These are phyloP conservation scores for Annulohypoxylon bovei DNA, from an alignment of 495 filamentous ascomycete genomes.

Conservation along the genomic window DNA sequence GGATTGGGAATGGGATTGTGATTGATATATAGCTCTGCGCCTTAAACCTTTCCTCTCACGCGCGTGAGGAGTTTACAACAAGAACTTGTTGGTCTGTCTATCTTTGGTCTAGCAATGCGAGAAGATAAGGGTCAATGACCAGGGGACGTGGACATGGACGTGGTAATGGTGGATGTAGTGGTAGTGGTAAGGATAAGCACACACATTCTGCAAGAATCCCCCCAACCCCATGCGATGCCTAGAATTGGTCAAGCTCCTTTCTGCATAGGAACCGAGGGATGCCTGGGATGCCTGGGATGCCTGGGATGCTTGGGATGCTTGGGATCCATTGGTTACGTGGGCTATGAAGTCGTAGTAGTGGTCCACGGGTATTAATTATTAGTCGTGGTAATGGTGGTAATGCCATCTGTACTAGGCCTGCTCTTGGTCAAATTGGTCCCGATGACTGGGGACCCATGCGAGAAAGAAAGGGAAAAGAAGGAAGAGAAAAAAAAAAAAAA, in stretches of 20 bases:
- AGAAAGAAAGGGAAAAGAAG: slow-evolving; percentile 2
- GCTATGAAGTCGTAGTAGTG: neutral
- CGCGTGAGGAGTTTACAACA: slow-evolving; percentile 24
- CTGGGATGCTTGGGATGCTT: slow-evolving; percentile 6
- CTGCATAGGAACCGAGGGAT: slow-evolving; percentile 36
- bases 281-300: neutral
- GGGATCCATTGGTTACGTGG: slow-evolving; percentile 23
- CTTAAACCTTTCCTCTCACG: slow-evolving; percentile 16
- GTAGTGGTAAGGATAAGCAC: slow-evolving; percentile 22
- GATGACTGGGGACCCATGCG: slow-evolving; percentile 15
- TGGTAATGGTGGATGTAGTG: slow-evolving; percentile 15
- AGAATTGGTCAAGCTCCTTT: slow-evolving; percentile 38
- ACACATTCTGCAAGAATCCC: slow-evolving; percentile 24
- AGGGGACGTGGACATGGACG: slow-evolving; percentile 20
- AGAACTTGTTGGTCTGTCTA: slow-evolving; percentile 12
- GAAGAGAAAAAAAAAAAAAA: neutral
- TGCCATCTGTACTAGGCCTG: neutral
- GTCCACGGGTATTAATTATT: neutral
- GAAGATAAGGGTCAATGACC: slow-evolving; percentile 39
- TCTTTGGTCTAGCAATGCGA: slow-evolving; percentile 22
- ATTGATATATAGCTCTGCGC: slow-evolving; percentile 41
- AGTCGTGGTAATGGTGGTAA: slow-evolving; percentile 1
- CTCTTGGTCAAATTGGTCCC: slow-evolving; percentile 14
- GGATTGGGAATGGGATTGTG: slow-evolving; percentile 24
- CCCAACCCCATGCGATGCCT: slow-evolving; percentile 23